These are phyloP conservation scores for Chrysopogon serrulatus DNA, from an alignment of 176 grass and related monocot genomes.

Conservation along the genomic window DNA sequence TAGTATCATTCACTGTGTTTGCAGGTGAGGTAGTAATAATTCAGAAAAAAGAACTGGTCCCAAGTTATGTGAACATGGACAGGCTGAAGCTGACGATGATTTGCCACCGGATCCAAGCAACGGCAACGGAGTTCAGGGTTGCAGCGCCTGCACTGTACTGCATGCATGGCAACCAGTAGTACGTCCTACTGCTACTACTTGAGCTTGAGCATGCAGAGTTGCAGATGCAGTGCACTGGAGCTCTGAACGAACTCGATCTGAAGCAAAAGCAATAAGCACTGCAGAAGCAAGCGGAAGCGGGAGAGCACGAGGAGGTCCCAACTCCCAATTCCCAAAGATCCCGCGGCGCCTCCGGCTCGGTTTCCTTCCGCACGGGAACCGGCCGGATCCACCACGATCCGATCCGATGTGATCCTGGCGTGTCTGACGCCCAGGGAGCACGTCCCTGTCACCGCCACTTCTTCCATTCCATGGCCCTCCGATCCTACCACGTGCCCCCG, in stretches of 20 bases:
- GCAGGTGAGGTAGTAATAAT: background rate
- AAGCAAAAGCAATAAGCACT: background rate
- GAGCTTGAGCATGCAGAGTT: background rate
- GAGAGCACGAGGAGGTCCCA: background rate
- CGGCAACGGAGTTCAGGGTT: background rate
- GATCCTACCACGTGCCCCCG: background rate
- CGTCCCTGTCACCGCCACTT: background rate
- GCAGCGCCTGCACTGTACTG: background rate
- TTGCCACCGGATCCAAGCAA: background rate
- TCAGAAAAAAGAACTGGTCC: background rate
- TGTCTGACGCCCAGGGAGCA: background rate
- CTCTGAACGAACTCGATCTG: background rate
- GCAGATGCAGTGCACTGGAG: background rate
- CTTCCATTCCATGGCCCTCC: background rate
- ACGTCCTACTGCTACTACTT: too few relatives aligned
- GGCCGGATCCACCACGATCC: background rate
- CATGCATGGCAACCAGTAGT: background rate
- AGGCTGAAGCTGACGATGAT: background rate
- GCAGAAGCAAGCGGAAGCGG: background rate
- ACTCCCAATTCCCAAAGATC: background rate
- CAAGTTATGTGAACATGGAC: constrained; percentile 22
- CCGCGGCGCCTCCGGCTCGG: too few relatives aligned
- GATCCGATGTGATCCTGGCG: background rate
- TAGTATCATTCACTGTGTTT: background rate
- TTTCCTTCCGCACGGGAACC: background rate